Base-by-base conservation (phyloP, 345 rosid genomes). In the Corchorus olitorius region DNA sequence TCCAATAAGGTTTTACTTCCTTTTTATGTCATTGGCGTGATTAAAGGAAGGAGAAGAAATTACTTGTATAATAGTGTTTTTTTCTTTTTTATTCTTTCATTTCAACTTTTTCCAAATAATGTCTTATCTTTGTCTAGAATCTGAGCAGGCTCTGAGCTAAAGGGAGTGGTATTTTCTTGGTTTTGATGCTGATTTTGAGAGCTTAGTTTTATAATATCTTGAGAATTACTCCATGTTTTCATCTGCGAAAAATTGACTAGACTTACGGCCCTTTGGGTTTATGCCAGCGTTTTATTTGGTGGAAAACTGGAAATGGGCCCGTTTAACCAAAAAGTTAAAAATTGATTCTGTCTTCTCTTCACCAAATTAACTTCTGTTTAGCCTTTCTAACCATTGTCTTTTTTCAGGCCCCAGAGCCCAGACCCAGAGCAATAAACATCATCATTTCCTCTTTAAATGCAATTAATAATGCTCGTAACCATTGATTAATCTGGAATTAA, bases 1-100 rank as follows among this genome's bases (percentile, higher is more conserved):
- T 80, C 82, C 86, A 66, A 82, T 27, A 59, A 80, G 1, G 13
- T 45, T n/a, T 39, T 63, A 6, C 45, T 43, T n/a, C 49, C 74
- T 72, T 80, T 80, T 49, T 10, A 72, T 56, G 81, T 16, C 52
- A 19, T 76, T 73, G 43, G 74, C 79, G 81, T 68, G 82, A 78
- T 85, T 78, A 39, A 37, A 59, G 78, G 75, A 27, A 11, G 15
- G 5, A 6, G 43, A 8, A 53, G 1, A 65, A 46, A 20, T 72
- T 35, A 9, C 13, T 54, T 11, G 2, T 56, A 16, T 19, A 59
- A 19, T 8, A 59, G n/a, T 39, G 6, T 39, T 17, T 6, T 10
- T 34, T 34, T 62, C 43, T 33, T 13, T 33, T 2, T 60, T 59
- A 9, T 14, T 20, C 17, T 45, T 0, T 17, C 12, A 6, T 37